phyloP scores from a whole-genome alignment of 331 rosid species.

The Arachis monticola region DNA sequence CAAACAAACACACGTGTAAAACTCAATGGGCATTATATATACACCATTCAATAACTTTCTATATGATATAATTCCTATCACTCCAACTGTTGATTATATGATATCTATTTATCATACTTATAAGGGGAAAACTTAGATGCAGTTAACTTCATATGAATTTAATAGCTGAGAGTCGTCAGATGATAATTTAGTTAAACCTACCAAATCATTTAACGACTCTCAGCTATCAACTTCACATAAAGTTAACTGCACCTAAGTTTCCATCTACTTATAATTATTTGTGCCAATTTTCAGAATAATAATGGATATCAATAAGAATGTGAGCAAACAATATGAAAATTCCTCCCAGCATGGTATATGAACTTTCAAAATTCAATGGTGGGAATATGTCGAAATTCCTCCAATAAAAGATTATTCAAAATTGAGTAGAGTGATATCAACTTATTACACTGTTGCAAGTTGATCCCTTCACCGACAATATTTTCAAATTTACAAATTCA shows the following conservation, averaged over 20 bases:
- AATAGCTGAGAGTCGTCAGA: too few relatives aligned
- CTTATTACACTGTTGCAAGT: neutral
- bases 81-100: neutral
- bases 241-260: too few relatives aligned
- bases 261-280: neutral
- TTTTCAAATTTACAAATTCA: neutral
- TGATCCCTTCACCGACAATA: neutral
- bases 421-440: neutral
- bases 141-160: too few relatives aligned
- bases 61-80: neutral
- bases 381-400: neutral
- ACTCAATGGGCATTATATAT: neutral
- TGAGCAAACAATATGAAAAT: neutral
- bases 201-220: too few relatives aligned
- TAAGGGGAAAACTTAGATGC: too few relatives aligned
- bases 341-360: neutral
- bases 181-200: too few relatives aligned
- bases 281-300: neutral
- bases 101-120: neutral
- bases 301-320: neutral
- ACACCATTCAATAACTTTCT: neutral
- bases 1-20: neutral
- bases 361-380: neutral
- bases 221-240: too few relatives aligned
- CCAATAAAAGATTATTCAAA: neutral